Evolutionary conservation across 768 basidiomycete genomes (phyloP).

Genomic region (Termitomyces sp.): DNA sequence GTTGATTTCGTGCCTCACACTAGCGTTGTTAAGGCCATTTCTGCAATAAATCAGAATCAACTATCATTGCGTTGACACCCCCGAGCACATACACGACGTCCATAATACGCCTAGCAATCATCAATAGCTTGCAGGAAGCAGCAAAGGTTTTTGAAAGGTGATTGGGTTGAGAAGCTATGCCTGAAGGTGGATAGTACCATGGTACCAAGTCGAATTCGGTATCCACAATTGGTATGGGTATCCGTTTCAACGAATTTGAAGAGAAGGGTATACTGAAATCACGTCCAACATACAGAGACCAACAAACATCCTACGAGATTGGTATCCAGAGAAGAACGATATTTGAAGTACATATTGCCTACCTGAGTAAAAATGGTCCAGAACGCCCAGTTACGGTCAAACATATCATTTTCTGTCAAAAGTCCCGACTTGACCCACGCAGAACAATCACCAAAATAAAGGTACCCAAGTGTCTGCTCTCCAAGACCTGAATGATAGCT

Average conservation of each 20-base stretch:
- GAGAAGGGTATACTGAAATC: conserved; percentile 45
- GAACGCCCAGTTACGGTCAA: conserved; percentile 55
- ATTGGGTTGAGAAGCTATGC: conserved; percentile 33
- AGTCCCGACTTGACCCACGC: conserved; percentile 48
- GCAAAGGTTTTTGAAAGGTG: conserved; percentile 42
- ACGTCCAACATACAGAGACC: conserved; percentile 62
- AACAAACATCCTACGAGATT: conserved; percentile 45
- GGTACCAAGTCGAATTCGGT: conserved; percentile 41
- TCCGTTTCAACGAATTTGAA: conserved; percentile 19
- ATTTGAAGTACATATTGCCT: not conserved
- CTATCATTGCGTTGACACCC: not conserved
- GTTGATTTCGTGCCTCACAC: conserved; percentile 32
- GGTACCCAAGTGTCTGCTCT: conserved; percentile 40
- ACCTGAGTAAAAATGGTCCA: conserved; percentile 57
- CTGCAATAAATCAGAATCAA: conserved; percentile 17
- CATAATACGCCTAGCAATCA: conserved; percentile 47
- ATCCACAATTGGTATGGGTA: conserved; percentile 44
- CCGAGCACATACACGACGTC: conserved; percentile 42
- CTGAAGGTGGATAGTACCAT: conserved; percentile 36
- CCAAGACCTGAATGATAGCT: conserved; percentile 42
- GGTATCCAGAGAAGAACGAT: not conserved
- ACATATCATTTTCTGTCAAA: conserved; percentile 45
- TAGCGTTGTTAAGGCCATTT: conserved; percentile 35
- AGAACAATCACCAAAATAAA: conserved; percentile 52
- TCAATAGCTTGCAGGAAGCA: conserved; percentile 40